phyloP scores from a whole-genome alignment of 495 filamentous ascomycete genomes.

The Penicillium dipodomyicola region DNA sequence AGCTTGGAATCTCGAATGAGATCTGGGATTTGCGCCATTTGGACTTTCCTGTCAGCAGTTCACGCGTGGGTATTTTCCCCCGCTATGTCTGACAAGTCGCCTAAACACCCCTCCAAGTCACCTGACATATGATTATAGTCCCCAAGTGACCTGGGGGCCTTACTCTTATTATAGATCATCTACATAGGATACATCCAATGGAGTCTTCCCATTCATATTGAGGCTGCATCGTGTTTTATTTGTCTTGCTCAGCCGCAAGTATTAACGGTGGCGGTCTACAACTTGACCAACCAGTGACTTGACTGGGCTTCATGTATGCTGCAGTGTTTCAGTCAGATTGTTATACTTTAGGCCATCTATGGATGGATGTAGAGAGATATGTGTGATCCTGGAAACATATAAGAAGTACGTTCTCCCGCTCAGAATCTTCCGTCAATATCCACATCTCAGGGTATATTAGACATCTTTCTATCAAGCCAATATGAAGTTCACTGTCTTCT shows the following conservation, averaged over 20 bases:
- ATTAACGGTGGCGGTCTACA: background rate
- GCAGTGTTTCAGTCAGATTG: background rate
- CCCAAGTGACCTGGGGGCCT: background rate
- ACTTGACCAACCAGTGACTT: background rate
- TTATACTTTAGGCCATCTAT: background rate
- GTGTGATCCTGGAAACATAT: background rate
- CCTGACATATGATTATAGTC: background rate
- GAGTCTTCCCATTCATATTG: background rate
- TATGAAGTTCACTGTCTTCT: slow-evolving; percentile 23
- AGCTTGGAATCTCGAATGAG: slow-evolving; percentile 30
- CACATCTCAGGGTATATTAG: background rate
- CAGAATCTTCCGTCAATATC: background rate
- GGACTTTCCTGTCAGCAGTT: background rate
- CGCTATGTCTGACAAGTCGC: background rate
- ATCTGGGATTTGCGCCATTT: slow-evolving; percentile 21
- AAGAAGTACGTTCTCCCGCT: too few relatives aligned
- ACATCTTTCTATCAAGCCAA: slow-evolving; percentile 1
- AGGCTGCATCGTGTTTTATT: background rate
- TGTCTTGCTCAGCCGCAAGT: background rate
- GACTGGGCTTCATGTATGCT: background rate
- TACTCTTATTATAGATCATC: background rate
- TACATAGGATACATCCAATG: background rate
- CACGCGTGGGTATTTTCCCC: background rate
- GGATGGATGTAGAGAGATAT: background rate
- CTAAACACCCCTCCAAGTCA: background rate